Base-by-base conservation (phyloP, 805 yeast genomes). In the Candida michaelii region DNA sequence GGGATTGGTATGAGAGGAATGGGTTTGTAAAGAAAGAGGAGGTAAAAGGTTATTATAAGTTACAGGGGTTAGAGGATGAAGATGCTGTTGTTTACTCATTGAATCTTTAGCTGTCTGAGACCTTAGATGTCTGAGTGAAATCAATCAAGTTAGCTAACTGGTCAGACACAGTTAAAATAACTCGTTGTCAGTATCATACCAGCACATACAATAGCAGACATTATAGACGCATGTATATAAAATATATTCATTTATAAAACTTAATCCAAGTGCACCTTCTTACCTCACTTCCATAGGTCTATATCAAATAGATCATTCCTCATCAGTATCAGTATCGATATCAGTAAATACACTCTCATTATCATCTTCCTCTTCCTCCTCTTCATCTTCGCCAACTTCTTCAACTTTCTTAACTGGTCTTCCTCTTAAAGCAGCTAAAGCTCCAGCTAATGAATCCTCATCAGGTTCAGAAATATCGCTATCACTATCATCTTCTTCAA, bases 381-480 rank as follows among this genome's bases (percentile, higher is more conserved):
- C 71, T 24, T 55, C 65, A 21, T 60, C 66, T 8, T 51, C 60
- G 13, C 36, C 43, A 9, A 48, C 32, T 17, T 41, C 45, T 21
- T 42, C 41, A 7, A 40, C 36, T 48, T 66, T 74, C 51, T 73
- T 72, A 10, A 76, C 83, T 6, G 69, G 64, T 32, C 76, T 79
- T 19, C 90, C 91, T 50, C 83, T 76, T 61, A 83, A 59, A 37
- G 79, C 76, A 4, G 89, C 86, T 65, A 85, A 65, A 0, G 88
- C 85, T 30, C 89, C 90, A 9, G 88, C 90, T 47, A 85, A 60
- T 1, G 85, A 71, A 55, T 83, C 90, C 55, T 84, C 90, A 41
- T 79, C 86, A 2, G 89, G 85, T 41, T 80, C 87, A 30, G 84
- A 80, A 40, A 83, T 79, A 49, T 70, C 76, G 44, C 65, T 57